These are phyloP conservation scores for Paraphoma sp. DNA, from an alignment of 2,329 filamentous ascomycete genomes.

Conservation along the genomic window DNA sequence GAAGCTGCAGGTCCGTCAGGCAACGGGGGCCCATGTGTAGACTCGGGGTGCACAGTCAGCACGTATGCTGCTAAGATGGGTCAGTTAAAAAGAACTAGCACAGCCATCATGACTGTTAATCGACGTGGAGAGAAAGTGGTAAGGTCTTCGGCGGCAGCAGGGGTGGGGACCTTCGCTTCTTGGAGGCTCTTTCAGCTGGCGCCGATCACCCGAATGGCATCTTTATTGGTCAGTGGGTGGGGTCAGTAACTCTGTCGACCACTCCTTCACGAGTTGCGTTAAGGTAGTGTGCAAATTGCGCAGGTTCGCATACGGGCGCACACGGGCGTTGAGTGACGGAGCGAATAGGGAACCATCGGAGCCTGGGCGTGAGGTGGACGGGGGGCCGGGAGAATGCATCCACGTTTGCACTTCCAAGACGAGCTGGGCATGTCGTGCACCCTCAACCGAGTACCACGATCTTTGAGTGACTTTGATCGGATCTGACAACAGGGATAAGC, in stretches of 20 bases:
- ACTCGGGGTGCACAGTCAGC: slow-evolving; percentile 45
- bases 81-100: slow-evolving; percentile 38
- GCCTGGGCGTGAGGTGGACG: slow-evolving; percentile 17
- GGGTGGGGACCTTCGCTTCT: slow-evolving; percentile 34
- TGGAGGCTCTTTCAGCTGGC: slow-evolving; percentile 42
- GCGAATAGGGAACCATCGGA: slow-evolving; percentile 7
- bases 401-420: slow-evolving; percentile 11
- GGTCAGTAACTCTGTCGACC: slow-evolving; percentile 24
- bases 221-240: slow-evolving; percentile 31
- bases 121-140: slow-evolving; percentile 32
- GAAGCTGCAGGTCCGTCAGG: slow-evolving; percentile 43
- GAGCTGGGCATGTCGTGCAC: slow-evolving; percentile 22
- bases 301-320: slow-evolving; percentile 3
- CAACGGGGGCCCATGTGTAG: slow-evolving; percentile 42
- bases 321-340: not conserved
- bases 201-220: slow-evolving; percentile 20
- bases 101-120: slow-evolving; percentile 44
- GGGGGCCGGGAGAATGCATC: slow-evolving; percentile 19
- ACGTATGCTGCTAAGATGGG: slow-evolving; percentile 37
- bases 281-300: slow-evolving; percentile 12
- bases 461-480: slow-evolving; percentile 27
- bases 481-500: slow-evolving; percentile 38
- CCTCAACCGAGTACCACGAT: slow-evolving; percentile 21
- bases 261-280: slow-evolving; percentile 21
- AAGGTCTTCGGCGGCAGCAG: slow-evolving; percentile 36